phyloP scores from a whole-genome alignment of 31 red algal genomes.

The Porphyra umbilicalis region DNA sequence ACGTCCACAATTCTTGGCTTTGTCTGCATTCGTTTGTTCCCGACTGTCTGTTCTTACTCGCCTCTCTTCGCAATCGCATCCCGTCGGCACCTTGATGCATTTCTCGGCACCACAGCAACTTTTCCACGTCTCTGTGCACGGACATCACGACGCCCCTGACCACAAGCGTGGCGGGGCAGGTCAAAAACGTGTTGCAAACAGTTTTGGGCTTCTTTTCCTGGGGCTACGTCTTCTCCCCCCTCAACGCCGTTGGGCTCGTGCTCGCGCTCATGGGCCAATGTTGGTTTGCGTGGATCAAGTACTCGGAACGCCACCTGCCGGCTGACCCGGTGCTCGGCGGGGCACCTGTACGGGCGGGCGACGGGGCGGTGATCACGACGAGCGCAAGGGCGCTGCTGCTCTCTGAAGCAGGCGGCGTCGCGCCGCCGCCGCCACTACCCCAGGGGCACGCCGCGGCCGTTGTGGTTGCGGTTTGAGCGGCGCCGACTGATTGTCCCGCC shows the following conservation, averaged over 20 bases:
- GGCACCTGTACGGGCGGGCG: neutral
- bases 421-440: neutral
- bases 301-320: constrained; percentile 3
- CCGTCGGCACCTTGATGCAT: too few species aligned
- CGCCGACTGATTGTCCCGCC: neutral
- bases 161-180: constrained; percentile 69
- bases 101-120: constrained; percentile 35
- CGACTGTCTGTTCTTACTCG: neutral
- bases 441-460: neutral
- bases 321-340: neutral
- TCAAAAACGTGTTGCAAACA: constrained; percentile 77
- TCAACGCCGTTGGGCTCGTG: constrained; percentile 64
- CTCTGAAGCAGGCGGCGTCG: neutral
- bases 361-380: neutral
- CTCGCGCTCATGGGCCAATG: constrained; percentile 59
- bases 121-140: constrained; percentile 71
- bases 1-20: too few species aligned
- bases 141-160: constrained; percentile 58
- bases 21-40: too few species aligned
- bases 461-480: neutral
- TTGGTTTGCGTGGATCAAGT: constrained; percentile 67
- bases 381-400: neutral
- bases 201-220: constrained; percentile 71
- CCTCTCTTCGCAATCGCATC: too few species aligned
- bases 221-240: constrained; percentile 53